A percentile compares a stretch with the other conserved stretches of the same genome.
Conservation (phyloP, 148 eudicot species). For the Silene latifolia region DNA sequence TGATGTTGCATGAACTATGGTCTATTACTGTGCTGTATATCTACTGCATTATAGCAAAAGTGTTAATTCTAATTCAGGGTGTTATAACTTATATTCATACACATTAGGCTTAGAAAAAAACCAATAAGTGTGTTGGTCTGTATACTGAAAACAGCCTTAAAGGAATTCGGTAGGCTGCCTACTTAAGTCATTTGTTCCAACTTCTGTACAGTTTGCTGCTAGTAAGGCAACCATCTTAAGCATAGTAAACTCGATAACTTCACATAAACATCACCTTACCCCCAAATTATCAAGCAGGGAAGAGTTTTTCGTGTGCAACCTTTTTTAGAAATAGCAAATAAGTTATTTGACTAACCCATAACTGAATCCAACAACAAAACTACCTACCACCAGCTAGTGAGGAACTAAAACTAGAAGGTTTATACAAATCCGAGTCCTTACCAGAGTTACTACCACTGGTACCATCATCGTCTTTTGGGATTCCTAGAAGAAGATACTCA, state of each 20-base stretch:
- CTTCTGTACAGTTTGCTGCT: no score
- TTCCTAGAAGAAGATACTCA: slow-evolving; percentile 1
- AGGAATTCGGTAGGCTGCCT: no score
- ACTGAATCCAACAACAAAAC: background rate
- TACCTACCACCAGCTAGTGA: background rate
- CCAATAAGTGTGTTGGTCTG: no score
- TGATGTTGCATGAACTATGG: no score
- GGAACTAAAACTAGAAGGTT: background rate
- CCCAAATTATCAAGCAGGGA: background rate
- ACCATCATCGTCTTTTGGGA: slow-evolving; percentile 8
- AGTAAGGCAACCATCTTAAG: no score
- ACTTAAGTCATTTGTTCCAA: no score
- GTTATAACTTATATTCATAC: no score
- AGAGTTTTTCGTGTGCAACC: background rate
- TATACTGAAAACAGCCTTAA: no score
- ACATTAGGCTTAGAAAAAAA: no score
- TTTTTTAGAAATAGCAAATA: background rate
- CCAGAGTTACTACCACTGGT: background rate
- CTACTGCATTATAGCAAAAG: no score
- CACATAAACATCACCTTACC: background rate
- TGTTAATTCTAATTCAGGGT: no score
- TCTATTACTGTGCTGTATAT: no score
- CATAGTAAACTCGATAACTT: background rate
- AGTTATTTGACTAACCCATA: background rate
- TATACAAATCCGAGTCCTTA: slow-evolving; percentile 9